Evolutionary conservation across 75 land plant genomes (phyloP).

Genomic region (Cupressus sempervirens): DNA sequence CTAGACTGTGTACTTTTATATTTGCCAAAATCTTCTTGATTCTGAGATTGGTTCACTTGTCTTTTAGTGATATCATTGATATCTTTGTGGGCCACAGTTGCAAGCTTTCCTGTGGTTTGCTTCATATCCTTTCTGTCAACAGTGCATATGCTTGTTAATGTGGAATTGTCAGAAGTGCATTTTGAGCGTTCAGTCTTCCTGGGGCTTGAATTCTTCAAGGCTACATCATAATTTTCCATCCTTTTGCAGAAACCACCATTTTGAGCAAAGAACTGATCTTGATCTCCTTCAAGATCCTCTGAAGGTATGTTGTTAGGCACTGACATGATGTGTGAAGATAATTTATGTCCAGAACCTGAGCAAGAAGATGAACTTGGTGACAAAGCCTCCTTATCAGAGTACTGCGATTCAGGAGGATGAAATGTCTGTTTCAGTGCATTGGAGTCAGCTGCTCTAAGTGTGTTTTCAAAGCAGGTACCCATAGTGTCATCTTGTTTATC

Average conservation of each 20-base stretch:
- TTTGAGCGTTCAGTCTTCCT: neutral
- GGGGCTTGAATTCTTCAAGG: neutral
- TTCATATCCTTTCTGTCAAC: neutral
- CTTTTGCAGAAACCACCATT: neutral
- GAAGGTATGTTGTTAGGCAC: neutral
- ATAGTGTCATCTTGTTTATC: neutral
- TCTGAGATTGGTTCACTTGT: neutral
- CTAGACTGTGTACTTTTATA: neutral
- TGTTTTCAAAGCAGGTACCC: neutral
- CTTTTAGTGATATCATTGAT: conserved; percentile 3
- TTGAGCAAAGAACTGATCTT: neutral
- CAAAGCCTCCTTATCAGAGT: neutral
- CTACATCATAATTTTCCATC: neutral
- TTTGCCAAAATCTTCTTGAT: conserved; percentile 1
- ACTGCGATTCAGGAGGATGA: neutral
- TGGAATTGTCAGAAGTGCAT: neutral
- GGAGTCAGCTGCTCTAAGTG: neutral
- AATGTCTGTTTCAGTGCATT: neutral
- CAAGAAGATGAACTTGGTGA: neutral
- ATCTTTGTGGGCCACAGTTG: neutral
- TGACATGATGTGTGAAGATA: neutral
- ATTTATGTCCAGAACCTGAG: conserved; percentile 6
- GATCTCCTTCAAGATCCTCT: neutral
- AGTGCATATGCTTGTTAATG: neutral
- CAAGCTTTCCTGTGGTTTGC: neutral